These are phyloP conservation scores for Mortierella antarctica DNA, from an alignment of 192 early-diverging fungal genomes.

Conservation along the genomic window DNA sequence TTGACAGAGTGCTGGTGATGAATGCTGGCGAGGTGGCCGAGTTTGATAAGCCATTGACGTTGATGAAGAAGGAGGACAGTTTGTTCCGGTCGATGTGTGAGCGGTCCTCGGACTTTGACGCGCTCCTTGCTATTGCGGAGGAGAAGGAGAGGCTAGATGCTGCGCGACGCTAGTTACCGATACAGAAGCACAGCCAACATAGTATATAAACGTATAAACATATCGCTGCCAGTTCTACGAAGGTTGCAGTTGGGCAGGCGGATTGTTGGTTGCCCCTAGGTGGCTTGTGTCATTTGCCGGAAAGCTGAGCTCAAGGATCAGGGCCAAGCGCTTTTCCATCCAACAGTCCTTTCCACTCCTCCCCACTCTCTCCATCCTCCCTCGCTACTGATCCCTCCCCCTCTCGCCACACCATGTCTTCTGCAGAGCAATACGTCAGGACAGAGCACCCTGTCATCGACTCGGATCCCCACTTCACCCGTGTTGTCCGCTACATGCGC, in stretches of 20 bases:
- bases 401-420: constrained; percentile 23
- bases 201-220: too few species aligned
- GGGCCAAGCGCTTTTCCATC: neutral
- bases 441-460: constrained; percentile 87
- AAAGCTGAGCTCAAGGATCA: neutral
- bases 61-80: constrained; percentile 74
- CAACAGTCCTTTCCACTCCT: too few species aligned
- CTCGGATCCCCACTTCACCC: constrained; percentile 89
- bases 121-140: constrained; percentile 73
- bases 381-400: neutral
- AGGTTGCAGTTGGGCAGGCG: too few species aligned
- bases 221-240: too few species aligned
- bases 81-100: constrained; percentile 83
- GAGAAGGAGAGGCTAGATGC: constrained; percentile 34
- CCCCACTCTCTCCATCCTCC: neutral
- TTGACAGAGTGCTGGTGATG: constrained; percentile 86
- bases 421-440: constrained; percentile 59
- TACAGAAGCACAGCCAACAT: too few species aligned
- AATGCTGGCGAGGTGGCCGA: constrained; percentile 83
- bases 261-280: too few species aligned
- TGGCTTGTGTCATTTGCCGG: too few species aligned
- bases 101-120: constrained; percentile 81
- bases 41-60: constrained; percentile 80
- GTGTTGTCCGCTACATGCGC: constrained; percentile 93
- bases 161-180: neutral